phyloP scores from a whole-genome alignment of 2,329 filamentous ascomycete genomes.

The Pseudogymnoascus sp. region DNA sequence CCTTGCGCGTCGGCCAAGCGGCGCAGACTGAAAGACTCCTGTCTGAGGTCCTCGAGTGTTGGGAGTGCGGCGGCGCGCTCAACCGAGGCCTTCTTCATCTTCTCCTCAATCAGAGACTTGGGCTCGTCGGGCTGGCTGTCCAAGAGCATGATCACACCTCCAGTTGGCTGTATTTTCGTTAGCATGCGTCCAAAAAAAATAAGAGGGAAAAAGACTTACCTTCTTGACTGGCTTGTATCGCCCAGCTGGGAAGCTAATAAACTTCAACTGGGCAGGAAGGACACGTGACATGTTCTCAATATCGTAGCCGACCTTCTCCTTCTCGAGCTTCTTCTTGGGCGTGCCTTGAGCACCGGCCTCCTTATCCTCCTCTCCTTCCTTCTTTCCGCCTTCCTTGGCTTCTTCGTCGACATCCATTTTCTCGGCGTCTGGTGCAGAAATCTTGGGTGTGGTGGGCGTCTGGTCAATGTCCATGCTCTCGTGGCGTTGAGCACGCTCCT shows the following conservation, averaged over 20 bases:
- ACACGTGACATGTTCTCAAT: slow-evolving; percentile 96
- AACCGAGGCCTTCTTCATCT: slow-evolving; percentile 70
- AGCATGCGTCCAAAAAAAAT: slow-evolving; percentile 26
- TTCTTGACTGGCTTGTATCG: slow-evolving; percentile 91
- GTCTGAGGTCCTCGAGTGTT: slow-evolving; percentile 23
- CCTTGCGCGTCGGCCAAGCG: slow-evolving; percentile 30
- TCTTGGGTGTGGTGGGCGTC: slow-evolving; percentile 64
- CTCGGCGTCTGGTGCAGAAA: slow-evolving; percentile 46
- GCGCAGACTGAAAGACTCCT: slow-evolving; percentile 31
- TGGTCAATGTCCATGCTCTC: slow-evolving; percentile 96
- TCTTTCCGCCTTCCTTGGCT: slow-evolving; percentile 36
- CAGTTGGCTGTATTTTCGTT: slow-evolving; percentile 62
- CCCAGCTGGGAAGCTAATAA: slow-evolving; percentile 82
- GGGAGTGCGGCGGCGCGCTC: slow-evolving; percentile 46
- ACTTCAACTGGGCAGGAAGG: slow-evolving; percentile 86
- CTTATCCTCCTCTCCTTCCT: slow-evolving; percentile 46
- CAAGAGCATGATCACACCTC: slow-evolving; percentile 82
- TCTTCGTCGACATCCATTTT: slow-evolving; percentile 84
- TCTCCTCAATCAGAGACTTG: slow-evolving; percentile 80
- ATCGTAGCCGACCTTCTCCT: slow-evolving; percentile 85
- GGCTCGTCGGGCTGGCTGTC: slow-evolving; percentile 73
- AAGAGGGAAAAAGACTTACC: slow-evolving; percentile 41
- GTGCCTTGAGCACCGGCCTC: slow-evolving; percentile 53
- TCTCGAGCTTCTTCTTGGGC: slow-evolving; percentile 81
- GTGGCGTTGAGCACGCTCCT: slow-evolving; percentile 78